These are phyloP conservation scores for Platanus orientalis DNA, from an alignment of 164 flowering plant genomes.

Conservation along the genomic window DNA sequence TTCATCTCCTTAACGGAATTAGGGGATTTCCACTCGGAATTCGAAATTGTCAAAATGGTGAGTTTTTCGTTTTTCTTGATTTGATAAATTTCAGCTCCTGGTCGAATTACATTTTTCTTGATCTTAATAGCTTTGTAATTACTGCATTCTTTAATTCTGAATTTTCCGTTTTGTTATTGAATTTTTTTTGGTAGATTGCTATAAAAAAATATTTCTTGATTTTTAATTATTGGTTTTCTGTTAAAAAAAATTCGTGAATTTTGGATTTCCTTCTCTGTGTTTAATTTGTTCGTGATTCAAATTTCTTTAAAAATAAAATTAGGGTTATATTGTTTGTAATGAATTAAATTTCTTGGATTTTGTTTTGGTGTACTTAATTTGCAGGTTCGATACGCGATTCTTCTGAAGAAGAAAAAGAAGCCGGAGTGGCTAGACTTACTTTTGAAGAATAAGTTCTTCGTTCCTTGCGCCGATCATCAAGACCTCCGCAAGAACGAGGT, in stretches of 20 bases:
- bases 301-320: no score
- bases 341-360: not conserved
- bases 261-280: not conserved
- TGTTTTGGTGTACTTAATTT: not conserved
- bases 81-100: not conserved
- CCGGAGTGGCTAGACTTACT: constrained; percentile 18
- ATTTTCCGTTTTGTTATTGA: not conserved
- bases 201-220: not conserved
- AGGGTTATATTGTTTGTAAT: not conserved
- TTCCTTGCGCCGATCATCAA: constrained; percentile 14
- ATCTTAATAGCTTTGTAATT: not conserved
- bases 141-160: not conserved
- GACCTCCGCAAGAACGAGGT: constrained; percentile 44
- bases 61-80: not conserved
- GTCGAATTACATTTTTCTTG: not conserved
- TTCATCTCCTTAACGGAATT: not conserved
- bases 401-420: constrained; percentile 2
- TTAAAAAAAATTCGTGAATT: not conserved
- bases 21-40: not conserved
- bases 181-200: no score
- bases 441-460: constrained; percentile 17
- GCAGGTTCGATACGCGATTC: constrained; percentile 7
- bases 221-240: not conserved
- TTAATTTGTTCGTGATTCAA: not conserved
- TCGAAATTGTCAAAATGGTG: constrained; percentile 3